Base-by-base conservation (phyloP, 805 yeast species). In the Ogataea sp. region DNA sequence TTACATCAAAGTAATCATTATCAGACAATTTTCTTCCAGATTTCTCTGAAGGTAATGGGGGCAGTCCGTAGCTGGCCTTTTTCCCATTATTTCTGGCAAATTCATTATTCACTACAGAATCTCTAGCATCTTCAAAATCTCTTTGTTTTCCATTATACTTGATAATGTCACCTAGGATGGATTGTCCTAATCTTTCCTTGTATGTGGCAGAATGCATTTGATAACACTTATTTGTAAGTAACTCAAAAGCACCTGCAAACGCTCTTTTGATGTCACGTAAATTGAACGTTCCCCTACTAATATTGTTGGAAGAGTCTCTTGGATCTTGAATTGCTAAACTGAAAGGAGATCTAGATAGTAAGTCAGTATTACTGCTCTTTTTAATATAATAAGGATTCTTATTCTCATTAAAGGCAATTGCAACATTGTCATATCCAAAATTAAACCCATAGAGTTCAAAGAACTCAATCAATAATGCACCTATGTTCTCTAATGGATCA, bases 381-480 rank as follows among this genome's bases (percentile, higher is more conserved):
- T 68, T 59, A 41, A 83, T 51, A 51, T 85, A 88, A 16, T 64
- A 56, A 41, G 79, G 76, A 23, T 79, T n/a, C n/a, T n/a, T 86
- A 14, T 61, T 64, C 3, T 64, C 64, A 44, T 71, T 68, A 34
- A 83, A 76, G 9, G 83, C 76, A 8, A 90, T 67, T 1, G 83
- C 89, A 39, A 84, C 80, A 42, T 72, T 67, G 52, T 85, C 93
- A 56, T 86, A 88, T 21, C 89, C 87, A 62, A 90, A 90, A 53
- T 86, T 80, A 46, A 83, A 72, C 9, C 98, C 98, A 53, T 88
- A 90, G 7, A 88, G 68, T 58, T 89, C 96, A 56, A 93, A 89
- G 51, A 93, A 89, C 56, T 93, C 97, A 37, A 90, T 83, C 39
- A 93, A 63, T 20, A 90, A 62, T 2, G 87, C 81, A 2, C 98